Conservation (phyloP, 2,329 filamentous ascomycete species). For the Xylariaceae sp. region DNA sequence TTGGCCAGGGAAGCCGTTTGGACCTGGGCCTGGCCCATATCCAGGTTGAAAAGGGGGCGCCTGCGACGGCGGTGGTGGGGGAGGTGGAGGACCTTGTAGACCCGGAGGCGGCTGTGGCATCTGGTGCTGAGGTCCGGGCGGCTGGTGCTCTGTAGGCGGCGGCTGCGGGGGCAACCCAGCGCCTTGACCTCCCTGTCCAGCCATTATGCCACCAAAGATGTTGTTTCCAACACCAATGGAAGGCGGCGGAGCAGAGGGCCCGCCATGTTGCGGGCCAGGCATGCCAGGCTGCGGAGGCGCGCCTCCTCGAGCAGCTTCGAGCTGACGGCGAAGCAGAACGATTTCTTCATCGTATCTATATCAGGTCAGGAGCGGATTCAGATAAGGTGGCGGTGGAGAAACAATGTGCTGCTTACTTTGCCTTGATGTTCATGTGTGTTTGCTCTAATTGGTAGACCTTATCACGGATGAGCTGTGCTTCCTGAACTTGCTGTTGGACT, state of each 20-base stretch:
- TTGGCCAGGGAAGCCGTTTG: slow-evolving; percentile 79
- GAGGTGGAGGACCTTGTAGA: slow-evolving; percentile 62
- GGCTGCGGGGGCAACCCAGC: slow-evolving; percentile 80
- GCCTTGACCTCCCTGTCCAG: slow-evolving; percentile 81
- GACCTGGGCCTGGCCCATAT: slow-evolving; percentile 64
- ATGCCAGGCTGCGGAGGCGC: slow-evolving; percentile 61
- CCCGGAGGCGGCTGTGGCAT: slow-evolving; percentile 80
- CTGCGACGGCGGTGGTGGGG: slow-evolving; percentile 66
- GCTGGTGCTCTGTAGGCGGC: slow-evolving; percentile 68
- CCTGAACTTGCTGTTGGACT: slow-evolving; percentile 91
- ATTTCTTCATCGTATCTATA: slow-evolving; percentile 93
- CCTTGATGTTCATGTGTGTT: slow-evolving; percentile 84
- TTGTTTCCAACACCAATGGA: slow-evolving; percentile 91
- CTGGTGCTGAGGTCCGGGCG: slow-evolving; percentile 58
- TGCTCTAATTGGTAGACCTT: slow-evolving; percentile 96
- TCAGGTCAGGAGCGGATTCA: slow-evolving; percentile 11
- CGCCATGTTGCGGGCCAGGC: slow-evolving; percentile 75
- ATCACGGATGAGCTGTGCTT: slow-evolving; percentile 92
- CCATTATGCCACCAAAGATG: slow-evolving; percentile 95
- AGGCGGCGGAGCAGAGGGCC: slow-evolving; percentile 80
- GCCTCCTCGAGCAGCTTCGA: slow-evolving; percentile 75
- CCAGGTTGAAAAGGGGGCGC: slow-evolving; percentile 76
- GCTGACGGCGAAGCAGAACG: slow-evolving; percentile 81
- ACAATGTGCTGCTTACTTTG: slow-evolving; percentile 72
- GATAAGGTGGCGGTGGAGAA: neutral